phyloP scores from a whole-genome alignment of 2,329 filamentous ascomycete genomes.

The Paraphaeosphaeria sporulosa region DNA sequence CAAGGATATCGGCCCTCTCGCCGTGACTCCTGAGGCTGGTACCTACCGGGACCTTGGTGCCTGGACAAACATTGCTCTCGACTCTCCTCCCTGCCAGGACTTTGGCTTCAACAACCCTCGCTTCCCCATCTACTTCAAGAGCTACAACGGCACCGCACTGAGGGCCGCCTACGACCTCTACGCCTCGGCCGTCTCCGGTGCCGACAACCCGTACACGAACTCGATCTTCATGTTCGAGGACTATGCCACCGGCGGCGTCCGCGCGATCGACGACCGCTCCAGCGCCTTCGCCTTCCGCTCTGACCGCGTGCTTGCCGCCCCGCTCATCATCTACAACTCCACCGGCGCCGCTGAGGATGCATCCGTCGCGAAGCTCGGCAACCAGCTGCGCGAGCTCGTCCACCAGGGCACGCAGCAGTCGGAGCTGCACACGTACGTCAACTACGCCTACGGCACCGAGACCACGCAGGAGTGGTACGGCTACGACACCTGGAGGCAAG shows the following conservation, averaged over 20 bases:
- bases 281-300: slow-evolving; percentile 58
- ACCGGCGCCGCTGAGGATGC: slow-evolving; percentile 18
- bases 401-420: slow-evolving; percentile 26
- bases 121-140: slow-evolving; percentile 32
- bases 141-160: slow-evolving; percentile 48
- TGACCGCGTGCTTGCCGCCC: slow-evolving; percentile 37
- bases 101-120: slow-evolving; percentile 35
- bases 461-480: slow-evolving; percentile 40
- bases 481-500: slow-evolving; percentile 40
- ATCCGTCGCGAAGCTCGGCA: slow-evolving; percentile 25
- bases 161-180: slow-evolving; percentile 50
- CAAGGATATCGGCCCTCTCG: slow-evolving; percentile 26
- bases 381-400: slow-evolving; percentile 28
- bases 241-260: slow-evolving; percentile 59
- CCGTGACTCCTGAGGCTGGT: slow-evolving; percentile 22
- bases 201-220: slow-evolving; percentile 31
- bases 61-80: slow-evolving; percentile 33
- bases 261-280: slow-evolving; percentile 43
- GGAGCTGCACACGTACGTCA: slow-evolving; percentile 41
- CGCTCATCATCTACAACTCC: slow-evolving; percentile 28
- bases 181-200: slow-evolving; percentile 41
- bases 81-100: slow-evolving; percentile 37
- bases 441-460: slow-evolving; percentile 47
- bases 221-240: slow-evolving; percentile 65
- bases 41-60: slow-evolving; percentile 32